A percentile compares a stretch with the other conserved stretches of the same genome.
Evolutionary conservation across 1,139 yeast genomes (phyloP).

Genomic region (Debaryomyces subglobosus): DNA sequence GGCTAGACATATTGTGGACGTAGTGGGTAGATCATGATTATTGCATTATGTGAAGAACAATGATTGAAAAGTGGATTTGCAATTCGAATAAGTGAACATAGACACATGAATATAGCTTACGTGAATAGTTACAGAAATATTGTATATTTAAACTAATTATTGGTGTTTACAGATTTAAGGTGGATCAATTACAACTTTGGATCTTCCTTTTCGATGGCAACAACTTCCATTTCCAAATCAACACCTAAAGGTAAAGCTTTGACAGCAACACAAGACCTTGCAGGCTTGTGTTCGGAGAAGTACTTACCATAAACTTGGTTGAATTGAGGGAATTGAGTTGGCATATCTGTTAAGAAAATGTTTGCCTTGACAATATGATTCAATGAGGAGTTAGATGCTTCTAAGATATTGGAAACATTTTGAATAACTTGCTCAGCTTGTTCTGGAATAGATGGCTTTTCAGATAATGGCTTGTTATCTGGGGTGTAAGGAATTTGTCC

Average conservation of each 20-base stretch:
- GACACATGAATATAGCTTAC: background rate
- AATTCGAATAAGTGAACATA: too few relatives aligned
- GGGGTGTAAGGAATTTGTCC: slow-evolving; percentile 95
- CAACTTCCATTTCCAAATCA: slow-evolving; percentile 72
- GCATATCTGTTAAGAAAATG: slow-evolving; percentile 87
- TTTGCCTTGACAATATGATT: slow-evolving; percentile 84
- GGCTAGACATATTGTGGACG: too few relatives aligned
- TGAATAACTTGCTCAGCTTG: slow-evolving; percentile 84
- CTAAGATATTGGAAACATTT: slow-evolving; percentile 74
- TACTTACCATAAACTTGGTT: slow-evolving; percentile 82
- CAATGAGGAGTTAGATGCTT: slow-evolving; percentile 80
- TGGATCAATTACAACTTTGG: slow-evolving; percentile 34
- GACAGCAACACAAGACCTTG: slow-evolving; percentile 95
- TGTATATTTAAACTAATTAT: background rate
- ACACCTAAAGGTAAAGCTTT: slow-evolving; percentile 83
- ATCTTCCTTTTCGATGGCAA: slow-evolving; percentile 66
- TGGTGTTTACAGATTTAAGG: background rate
- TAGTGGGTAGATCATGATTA: too few relatives aligned
- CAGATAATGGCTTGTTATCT: slow-evolving; percentile 78
- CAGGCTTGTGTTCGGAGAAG: slow-evolving; percentile 84
- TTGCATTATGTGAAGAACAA: too few relatives aligned
- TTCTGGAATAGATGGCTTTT: slow-evolving; percentile 64
- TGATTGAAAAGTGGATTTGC: too few relatives aligned
- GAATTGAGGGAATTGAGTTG: slow-evolving; percentile 71
- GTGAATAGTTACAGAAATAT: background rate